phyloP scores from a whole-genome alignment of 2,329 filamentous ascomycete species.

The Cladosporium sphaerospermum region DNA sequence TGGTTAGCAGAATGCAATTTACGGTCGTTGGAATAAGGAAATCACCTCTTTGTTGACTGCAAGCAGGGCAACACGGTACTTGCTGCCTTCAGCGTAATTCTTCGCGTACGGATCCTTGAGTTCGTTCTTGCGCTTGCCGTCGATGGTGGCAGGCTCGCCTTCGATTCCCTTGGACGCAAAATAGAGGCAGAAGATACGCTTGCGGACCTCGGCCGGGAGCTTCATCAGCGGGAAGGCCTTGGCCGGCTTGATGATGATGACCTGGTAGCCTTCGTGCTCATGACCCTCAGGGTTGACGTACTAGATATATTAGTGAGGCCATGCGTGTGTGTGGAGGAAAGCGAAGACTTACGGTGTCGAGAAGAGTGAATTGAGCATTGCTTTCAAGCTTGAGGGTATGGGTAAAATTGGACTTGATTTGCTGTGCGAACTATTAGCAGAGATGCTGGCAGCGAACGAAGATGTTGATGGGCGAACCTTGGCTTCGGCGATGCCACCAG shows the following conservation, averaged over 20 bases:
- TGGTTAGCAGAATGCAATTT: neutral
- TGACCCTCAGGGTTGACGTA: constrained; percentile 26
- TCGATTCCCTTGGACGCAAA: constrained; percentile 24
- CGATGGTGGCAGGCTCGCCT: constrained; percentile 24
- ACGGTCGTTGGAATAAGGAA: neutral
- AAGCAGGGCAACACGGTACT: constrained; percentile 29
- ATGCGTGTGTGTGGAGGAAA: neutral
- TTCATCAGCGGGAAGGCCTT: constrained; percentile 30
- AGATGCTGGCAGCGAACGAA: neutral
- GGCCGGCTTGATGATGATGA: constrained; percentile 30
- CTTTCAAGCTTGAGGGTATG: constrained; percentile 29
- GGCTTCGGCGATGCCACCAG: constrained; percentile 19
- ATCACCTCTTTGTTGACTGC: constrained; percentile 28
- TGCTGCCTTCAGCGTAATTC: constrained; percentile 25
- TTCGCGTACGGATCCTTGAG: constrained; percentile 27
- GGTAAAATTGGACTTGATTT: constrained; percentile 14
- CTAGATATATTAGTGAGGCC: constrained; percentile 14
- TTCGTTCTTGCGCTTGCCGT: constrained; percentile 23
- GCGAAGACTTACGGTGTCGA: constrained; percentile 26
- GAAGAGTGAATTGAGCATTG: constrained; percentile 26
- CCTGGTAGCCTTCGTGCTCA: constrained; percentile 27
- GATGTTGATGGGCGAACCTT: constrained; percentile 5
- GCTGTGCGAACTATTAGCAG: neutral
- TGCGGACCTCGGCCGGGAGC: constrained; percentile 25
- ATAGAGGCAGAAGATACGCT: constrained; percentile 26